Base-by-base conservation (phyloP, 768 basidiomycete species). In the Tulasnella sp. region DNA sequence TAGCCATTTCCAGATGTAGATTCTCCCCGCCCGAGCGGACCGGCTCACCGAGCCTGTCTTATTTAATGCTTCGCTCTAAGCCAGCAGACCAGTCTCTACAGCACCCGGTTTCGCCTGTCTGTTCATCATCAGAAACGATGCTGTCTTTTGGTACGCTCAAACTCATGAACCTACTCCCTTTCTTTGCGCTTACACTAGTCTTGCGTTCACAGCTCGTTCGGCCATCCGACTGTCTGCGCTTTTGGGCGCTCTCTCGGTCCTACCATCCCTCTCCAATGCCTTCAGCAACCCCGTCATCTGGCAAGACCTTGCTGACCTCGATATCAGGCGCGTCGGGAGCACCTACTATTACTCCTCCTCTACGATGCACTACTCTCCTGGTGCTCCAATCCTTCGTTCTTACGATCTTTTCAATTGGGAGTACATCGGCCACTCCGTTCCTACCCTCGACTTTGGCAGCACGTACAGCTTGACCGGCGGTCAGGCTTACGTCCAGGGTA, bases 271-370 rank as follows among this genome's bases (percentile, higher is more conserved):
- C 40, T 24, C 27, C 77, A 27, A 21, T 48, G 77, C 34, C 16
- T 76, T 79, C 34, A 74, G 72, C 31, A 79, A 79, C 48, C 78
- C 78, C 34, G 73, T 79, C 34, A 21, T 79, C 31, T 79, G 78
- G 78, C 46, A 79, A 36, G 78, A 79, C 27, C 78, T 79, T 27
- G 42, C 78, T 31, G 78, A 79, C 71, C 78, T 79, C 19, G 78
- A 79, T 27, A 74, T 79, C 24, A 42, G n/a, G 21, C 78, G 78
- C 16, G 78, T 79, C 21, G 73, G 73, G 34, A 52, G 58, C 78
- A 76, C 73, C 4, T 79, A 46, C 73, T 79, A 79, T 74, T 79
- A 75, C 73, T 79, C 74, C 18, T n/a, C 78, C 42, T 79, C 78
- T 18, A 75, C 74, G 5, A 79, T 79, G 78, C 74, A 76, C 21